Base-by-base conservation (phyloP, 75 land plant genomes). In the Selaginella moellendorffii region DNA sequence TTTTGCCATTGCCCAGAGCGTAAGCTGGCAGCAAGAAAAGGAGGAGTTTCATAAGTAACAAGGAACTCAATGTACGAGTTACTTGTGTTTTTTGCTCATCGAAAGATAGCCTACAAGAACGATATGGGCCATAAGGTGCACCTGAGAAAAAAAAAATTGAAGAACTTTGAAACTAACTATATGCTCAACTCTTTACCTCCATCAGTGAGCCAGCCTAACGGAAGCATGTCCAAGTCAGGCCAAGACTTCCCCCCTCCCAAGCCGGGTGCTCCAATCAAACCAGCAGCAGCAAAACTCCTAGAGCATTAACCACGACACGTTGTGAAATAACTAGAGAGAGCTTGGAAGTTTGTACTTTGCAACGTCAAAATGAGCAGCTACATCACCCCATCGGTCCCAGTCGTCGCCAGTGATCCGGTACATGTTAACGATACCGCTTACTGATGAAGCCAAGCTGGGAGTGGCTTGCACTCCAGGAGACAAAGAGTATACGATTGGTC, bases 1-100 rank as follows among this genome's bases (percentile, higher is more conserved):
- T 25, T 66, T 66, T 14, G 68, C 54, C 54, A 66, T 66, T 1
- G 68, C 68, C 68, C 68, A 53, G 18, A 66, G 65, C 26, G 68
- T 66, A 9, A 66, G 27, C 68, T 66, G 24, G 2, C 19, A 56
- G 9, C 24, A 21, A 19, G 17, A 19, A 56, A 21, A n/a, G n/a
- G n/a, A n/a, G n/a, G n/a, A n/a, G n/a, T n/a, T n/a, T n/a, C n/a
- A n/a, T n/a, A n/a, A n/a, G n/a, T n/a, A n/a, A n/a, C n/a, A n/a
- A n/a, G n/a, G n/a, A n/a, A n/a, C 5, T 19, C 59, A 21, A 56
- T 19, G 9, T 9, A 56, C 8, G 24, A 56, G n/a, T 8, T 56
- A 56, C 59, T n/a, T 21, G 59, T 8, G n/a, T 21, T 56, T 24
- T 8, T 19, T 56, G 59, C n/a, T 56, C 59, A 25, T 56, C 19